phyloP scores from a whole-genome alignment of 352 stramenopile species.

The Phytophthora pini region DNA sequence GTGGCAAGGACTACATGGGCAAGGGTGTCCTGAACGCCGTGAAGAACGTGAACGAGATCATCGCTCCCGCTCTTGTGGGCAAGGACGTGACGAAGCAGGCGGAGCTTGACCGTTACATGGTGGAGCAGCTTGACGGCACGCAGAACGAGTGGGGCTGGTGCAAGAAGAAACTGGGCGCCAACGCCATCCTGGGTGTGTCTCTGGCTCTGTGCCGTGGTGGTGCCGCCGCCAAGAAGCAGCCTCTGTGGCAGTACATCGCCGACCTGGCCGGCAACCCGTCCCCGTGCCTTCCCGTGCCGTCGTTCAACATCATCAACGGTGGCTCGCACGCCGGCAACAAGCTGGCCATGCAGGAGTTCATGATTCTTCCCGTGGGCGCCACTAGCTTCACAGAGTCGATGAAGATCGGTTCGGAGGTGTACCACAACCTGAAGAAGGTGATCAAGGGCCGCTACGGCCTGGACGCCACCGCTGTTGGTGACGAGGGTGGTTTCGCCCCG shows the following conservation, averaged over 20 bases:
- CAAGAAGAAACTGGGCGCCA: conserved; percentile 98
- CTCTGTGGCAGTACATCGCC: conserved; percentile 98
- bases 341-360: conserved; percentile 99
- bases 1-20: conserved; percentile 96
- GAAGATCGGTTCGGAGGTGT: conserved; percentile 98
- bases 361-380: conserved; percentile 96
- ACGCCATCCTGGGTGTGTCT: conserved; percentile 98
- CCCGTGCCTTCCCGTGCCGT: conserved; percentile 96
- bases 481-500: conserved; percentile 99
- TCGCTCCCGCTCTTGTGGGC: conserved; percentile 95
- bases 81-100: conserved; percentile 97
- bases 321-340: conserved; percentile 98
- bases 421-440: conserved; percentile 99
- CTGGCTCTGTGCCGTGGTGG: conserved; percentile 97
- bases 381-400: conserved; percentile 95
- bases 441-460: conserved; percentile 99
- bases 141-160: conserved; percentile 96
- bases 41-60: conserved; percentile 98
- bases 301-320: conserved; percentile 99
- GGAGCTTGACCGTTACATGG: conserved; percentile 97
- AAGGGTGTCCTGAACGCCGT: conserved; percentile 98
- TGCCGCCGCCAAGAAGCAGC: conserved; percentile 94
- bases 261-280: conserved; percentile 97
- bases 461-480: conserved; percentile 98
- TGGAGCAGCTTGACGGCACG: conserved; percentile 96